Base-by-base conservation (phyloP, 2,329 filamentous ascomycete species). In the Aspergillus ustus region DNA sequence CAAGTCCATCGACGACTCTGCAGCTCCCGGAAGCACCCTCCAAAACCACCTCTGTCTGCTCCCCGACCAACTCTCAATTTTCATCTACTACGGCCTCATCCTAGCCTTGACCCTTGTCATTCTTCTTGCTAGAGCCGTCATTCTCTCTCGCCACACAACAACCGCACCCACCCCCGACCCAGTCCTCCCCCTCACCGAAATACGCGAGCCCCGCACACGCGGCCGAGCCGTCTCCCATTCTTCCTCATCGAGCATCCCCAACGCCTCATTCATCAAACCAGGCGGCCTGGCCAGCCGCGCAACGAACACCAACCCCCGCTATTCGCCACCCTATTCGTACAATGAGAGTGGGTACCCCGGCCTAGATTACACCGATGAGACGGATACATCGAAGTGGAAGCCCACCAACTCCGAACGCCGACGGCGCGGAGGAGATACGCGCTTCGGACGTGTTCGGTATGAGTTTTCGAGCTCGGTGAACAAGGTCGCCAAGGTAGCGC, bases 41-140 rank as follows among this genome's bases (percentile, higher is more conserved):
- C 92, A 98, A 77, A 95, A 91, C 0, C 91, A 96, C 66, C 85
- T 98, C 2, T 99, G 95, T 73, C 85, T 99, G 2, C 83, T 98
- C 8, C 95, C 95, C 0, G 92, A 94, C 75, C 93, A 97, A 75
- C 82, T 97, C 11, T 85, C 85, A 53, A 93, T 93, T 7, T 96
- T 94, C 76, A 87, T 95, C 63, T 85, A 86, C 60, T 99, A 99
- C 73, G 86, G 83, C 37, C 80, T 84, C 29, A 81, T 95, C 17
- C 80, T 89, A 1, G 82, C 73, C 8, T 60, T 87, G 44, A 87
- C 85, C 1, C 58, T 88, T 0, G 17, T 80, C 19, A 59, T 82
- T 6, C 77, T 88, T 7, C 57, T 81, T 28, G 61, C 81, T 17
- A 79, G 82, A 48, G 81, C 84, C 13, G 67, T 74, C 20, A 63